These are phyloP conservation scores for Plectosphaerella plurivora DNA, from an alignment of 2,329 filamentous ascomycete genomes.

Conservation along the genomic window DNA sequence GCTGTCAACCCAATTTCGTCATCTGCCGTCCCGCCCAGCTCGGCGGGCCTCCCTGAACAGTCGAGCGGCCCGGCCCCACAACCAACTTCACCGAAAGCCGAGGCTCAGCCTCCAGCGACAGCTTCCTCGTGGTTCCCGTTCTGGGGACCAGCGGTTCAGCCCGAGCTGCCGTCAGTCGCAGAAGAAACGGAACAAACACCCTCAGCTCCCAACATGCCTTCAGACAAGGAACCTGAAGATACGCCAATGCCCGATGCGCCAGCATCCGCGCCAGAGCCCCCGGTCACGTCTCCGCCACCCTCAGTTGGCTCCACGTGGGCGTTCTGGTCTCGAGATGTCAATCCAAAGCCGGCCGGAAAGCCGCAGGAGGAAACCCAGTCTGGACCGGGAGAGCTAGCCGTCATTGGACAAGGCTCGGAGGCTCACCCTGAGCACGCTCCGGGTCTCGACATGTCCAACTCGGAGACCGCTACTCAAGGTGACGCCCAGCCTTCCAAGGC, in stretches of 20 bases:
- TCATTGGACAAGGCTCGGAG: conserved; percentile 54
- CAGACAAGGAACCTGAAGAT: conserved; percentile 25
- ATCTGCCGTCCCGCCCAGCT: no score
- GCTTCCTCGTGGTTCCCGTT: conserved; percentile 35
- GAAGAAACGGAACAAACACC: conserved; percentile 4
- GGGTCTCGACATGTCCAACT: conserved; percentile 32
- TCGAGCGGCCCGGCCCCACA: conserved; percentile 2
- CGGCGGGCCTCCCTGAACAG: conserved; percentile 1
- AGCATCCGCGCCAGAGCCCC: conserved; percentile 16
- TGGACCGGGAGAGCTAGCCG: conserved; percentile 49
- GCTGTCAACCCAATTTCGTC: no score
- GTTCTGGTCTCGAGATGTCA: conserved; percentile 67
- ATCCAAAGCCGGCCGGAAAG: conserved; percentile 27
- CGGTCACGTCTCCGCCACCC: conserved; percentile 27
- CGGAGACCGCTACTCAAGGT: conserved; percentile 23
- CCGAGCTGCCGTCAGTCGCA: conserved; percentile 4
- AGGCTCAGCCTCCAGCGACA: conserved; percentile 12
- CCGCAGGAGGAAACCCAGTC: conserved; percentile 15
- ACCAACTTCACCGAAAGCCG: conserved; percentile 12
- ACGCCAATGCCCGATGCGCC: conserved; percentile 39
- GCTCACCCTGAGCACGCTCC: conserved; percentile 45
- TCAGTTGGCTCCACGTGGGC: conserved; percentile 68
- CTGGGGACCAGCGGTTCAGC: conserved; percentile 23
- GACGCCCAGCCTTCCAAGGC: conserved; percentile 10
- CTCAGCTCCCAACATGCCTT: conserved; percentile 5